phyloP scores from a whole-genome alignment of 1,284 basidiomycete genomes.

The Trametes hirsuta region DNA sequence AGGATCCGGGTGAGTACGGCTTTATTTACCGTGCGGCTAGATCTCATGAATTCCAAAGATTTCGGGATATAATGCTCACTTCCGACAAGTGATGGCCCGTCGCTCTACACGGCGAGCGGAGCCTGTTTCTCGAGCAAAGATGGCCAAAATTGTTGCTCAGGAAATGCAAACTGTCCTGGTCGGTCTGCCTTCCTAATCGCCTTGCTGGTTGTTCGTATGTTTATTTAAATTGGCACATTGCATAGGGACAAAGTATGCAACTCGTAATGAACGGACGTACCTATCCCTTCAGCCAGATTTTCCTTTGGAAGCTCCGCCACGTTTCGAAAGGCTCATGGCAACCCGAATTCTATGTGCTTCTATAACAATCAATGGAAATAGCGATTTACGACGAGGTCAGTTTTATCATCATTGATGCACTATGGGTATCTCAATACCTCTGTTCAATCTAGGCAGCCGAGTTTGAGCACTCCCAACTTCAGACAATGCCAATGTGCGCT shows the following conservation, averaged over 20 bases:
- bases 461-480: too few species aligned
- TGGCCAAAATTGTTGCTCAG: conserved; percentile 5
- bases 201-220: background rate
- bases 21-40: too few species aligned
- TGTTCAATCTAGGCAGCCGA: too few species aligned
- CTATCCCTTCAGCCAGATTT: background rate
- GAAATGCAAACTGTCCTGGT: background rate
- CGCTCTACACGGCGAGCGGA: background rate
- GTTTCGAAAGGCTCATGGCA: conserved; percentile 21
- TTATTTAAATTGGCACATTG: background rate
- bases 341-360: conserved; percentile 6
- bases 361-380: too few species aligned
- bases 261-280: background rate
- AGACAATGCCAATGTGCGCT: too few species aligned
- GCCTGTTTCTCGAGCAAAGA: background rate
- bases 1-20: too few species aligned
- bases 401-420: background rate
- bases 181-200: background rate
- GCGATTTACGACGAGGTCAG: background rate
- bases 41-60: background rate
- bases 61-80: background rate
- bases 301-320: conserved; percentile 5
- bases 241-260: background rate
- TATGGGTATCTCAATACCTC: too few species aligned
- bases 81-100: conserved; percentile 10